Base-by-base conservation (phyloP, 805 yeast species). In the Starmerella sp. region DNA sequence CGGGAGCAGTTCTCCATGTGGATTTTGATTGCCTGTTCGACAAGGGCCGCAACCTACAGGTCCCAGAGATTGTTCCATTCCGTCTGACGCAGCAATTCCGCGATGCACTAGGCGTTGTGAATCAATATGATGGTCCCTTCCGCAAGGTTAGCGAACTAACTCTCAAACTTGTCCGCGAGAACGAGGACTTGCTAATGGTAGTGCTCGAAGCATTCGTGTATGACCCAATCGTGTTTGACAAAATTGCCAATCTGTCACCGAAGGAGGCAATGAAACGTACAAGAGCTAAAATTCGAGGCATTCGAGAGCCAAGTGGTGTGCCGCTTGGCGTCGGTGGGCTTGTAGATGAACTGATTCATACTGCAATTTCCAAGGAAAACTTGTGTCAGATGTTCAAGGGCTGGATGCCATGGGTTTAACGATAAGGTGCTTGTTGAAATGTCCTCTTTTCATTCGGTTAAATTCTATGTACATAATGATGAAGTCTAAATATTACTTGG, bases 11-110 rank as follows among this genome's bases (percentile, higher is more conserved):
- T 0, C 70, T 93, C 58, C 99, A 93, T 67, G 97, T 93, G 54
- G 99, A 95, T 69, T 93, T 93, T 68, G 97, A 95, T 66, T 91
- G 97, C 71, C 73, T 93, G 43, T 93, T 95, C 65, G 97, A 91
- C 55, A 93, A 91, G 66, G 83, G 66, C 15, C 55, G 68, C 77
- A 45, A 70, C 69, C 47, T 82, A 32, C 82, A 83, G 2, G 83
- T 85, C 6, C 99, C 99, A 0, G 99, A 93, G 65, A 73, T 87
- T 34, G 98, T 93, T 1, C 99, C 98, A 0, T 93, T 93, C 69
- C 74, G 99, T 60, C 68, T 93, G 48, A 93, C 98, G 0, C 84
- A 81, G 51, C 91, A 93, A 65, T 77, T 93, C 74, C 82, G 82
- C 3, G 96, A 89, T 67, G 97, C 96, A 0, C 75, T 86, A 64